Percentiles rank a stretch among this genome's conserved stretches.
Evolutionary conservation across 805 yeast genomes (phyloP).

Genomic region (Lipomyces mesembrius): DNA sequence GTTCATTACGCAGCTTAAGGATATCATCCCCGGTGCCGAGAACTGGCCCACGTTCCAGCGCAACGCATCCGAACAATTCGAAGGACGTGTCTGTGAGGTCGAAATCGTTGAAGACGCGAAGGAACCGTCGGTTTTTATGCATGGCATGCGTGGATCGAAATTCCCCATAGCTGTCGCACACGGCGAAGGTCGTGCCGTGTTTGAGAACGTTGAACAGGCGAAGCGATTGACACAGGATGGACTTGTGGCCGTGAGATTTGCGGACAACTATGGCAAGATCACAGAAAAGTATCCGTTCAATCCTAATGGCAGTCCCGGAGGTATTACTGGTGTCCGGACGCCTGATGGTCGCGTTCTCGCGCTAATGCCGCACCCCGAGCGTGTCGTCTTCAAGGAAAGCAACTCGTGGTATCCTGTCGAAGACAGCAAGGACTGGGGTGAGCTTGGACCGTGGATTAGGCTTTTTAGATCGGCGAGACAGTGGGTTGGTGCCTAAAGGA

Average conservation of each 20-base stretch:
- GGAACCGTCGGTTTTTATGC: conserved; percentile 66
- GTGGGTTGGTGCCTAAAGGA: conserved; percentile 65
- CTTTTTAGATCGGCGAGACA: conserved; percentile 89
- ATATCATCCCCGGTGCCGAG: conserved; percentile 88
- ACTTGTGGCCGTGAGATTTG: conserved; percentile 73
- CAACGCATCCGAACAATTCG: conserved; percentile 91
- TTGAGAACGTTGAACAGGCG: conserved; percentile 54
- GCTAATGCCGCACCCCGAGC: conserved; percentile 99
- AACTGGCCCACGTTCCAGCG: conserved; percentile 96
- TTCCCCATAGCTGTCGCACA: conserved; percentile 98
- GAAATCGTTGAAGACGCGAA: conserved; percentile 65
- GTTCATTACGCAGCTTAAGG: conserved; percentile 83
- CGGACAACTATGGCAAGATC: conserved; percentile 86
- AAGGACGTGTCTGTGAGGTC: conserved; percentile 90
- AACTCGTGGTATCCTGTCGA: conserved; percentile 88
- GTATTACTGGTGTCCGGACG: conserved; percentile 88
- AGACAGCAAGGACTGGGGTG: conserved; percentile 64
- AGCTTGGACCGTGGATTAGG: conserved; percentile 94
- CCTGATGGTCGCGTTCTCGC: conserved; percentile 95
- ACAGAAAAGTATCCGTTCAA: conserved; percentile 89
- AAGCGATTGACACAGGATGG: conserved; percentile 54
- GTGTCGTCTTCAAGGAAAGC: conserved; percentile 83
- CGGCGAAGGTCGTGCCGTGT: conserved; percentile 94
- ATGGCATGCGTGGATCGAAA: conserved; percentile 90
- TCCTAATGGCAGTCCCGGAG: conserved; percentile 94